These are phyloP conservation scores for Avena atlantica DNA, from an alignment of 176 grass and related monocot species.

Conservation along the genomic window DNA sequence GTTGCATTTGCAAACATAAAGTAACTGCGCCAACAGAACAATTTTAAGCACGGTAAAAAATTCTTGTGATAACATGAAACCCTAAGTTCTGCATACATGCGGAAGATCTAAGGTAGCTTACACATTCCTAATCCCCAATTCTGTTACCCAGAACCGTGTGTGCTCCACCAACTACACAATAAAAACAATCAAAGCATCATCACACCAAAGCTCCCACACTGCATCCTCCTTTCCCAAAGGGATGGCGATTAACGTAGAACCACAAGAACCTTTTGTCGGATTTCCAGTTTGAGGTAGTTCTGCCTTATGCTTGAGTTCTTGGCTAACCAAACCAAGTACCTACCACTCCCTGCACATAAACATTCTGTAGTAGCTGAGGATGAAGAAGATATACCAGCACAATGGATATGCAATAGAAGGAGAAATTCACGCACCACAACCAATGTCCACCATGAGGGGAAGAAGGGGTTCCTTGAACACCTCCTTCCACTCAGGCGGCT, in stretches of 20 bases:
- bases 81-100: neutral
- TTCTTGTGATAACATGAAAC: neutral
- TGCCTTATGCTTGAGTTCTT: conserved; percentile 63
- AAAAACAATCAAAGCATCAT: conserved; percentile 7
- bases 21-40: conserved; percentile 53
- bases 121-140: conserved; percentile 77
- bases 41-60: neutral
- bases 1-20: conserved; percentile 93
- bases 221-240: neutral
- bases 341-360: conserved; percentile 71
- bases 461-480: conserved; percentile 65
- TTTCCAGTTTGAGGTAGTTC: conserved; percentile 87
- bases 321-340: conserved; percentile 84
- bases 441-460: conserved; percentile 93
- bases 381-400: neutral
- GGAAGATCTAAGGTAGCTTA: conserved; percentile 43
- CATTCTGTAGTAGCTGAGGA: neutral
- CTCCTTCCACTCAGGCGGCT: conserved; percentile 69
- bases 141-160: conserved; percentile 77
- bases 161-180: conserved; percentile 68
- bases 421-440: conserved; percentile 58
- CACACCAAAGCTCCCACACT: conserved; percentile 9
- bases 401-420: neutral
- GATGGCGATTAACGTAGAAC: neutral
- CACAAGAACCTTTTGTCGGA: conserved; percentile 74